Conservation (phyloP, 495 filamentous ascomycete genomes). For the Penicillium paradoxum region DNA sequence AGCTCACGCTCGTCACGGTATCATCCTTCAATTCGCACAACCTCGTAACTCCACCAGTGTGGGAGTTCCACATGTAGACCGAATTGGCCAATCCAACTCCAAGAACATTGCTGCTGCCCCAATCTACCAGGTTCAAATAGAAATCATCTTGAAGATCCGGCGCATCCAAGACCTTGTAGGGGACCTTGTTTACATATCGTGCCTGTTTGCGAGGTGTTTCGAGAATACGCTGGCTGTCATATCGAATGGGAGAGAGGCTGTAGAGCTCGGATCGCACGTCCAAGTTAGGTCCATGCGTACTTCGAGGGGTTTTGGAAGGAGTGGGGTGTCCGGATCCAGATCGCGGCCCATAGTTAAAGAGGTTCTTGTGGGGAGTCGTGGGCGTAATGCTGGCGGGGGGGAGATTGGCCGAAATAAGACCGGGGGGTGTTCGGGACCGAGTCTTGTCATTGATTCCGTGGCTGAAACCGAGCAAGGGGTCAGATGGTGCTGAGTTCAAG, state of each 20-base stretch:
- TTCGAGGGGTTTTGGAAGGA: conserved; percentile 83
- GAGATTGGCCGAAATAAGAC: conserved; percentile 53
- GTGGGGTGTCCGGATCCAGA: conserved; percentile 70
- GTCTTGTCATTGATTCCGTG: conserved; percentile 61
- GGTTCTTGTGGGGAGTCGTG: conserved; percentile 93
- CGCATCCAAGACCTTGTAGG: conserved; percentile 95
- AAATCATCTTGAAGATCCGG: conserved; percentile 96
- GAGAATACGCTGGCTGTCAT: conserved; percentile 85
- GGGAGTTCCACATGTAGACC: conserved; percentile 99
- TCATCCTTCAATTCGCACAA: conserved; percentile 91
- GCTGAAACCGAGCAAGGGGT: conserved; percentile 54
- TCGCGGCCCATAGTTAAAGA: conserved; percentile 86
- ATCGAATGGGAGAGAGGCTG: conserved; percentile 85
- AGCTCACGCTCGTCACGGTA: conserved; percentile 91
- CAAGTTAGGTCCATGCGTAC: conserved; percentile 75
- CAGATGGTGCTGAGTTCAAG: conserved; percentile 59
- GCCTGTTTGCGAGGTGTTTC: conserved; percentile 83
- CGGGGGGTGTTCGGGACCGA: conserved; percentile 77
- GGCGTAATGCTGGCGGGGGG: conserved; percentile 73
- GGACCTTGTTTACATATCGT: conserved; percentile 87
- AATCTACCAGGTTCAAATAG: conserved; percentile 94
- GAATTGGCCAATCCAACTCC: conserved; percentile 87
- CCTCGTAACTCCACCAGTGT: conserved; percentile 79
- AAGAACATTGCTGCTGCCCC: conserved; percentile 91
- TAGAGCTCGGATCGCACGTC: conserved; percentile 88